Evolutionary conservation across 108 stramenopile genomes (phyloP).

Genomic region (Licmophora abbreviata): DNA sequence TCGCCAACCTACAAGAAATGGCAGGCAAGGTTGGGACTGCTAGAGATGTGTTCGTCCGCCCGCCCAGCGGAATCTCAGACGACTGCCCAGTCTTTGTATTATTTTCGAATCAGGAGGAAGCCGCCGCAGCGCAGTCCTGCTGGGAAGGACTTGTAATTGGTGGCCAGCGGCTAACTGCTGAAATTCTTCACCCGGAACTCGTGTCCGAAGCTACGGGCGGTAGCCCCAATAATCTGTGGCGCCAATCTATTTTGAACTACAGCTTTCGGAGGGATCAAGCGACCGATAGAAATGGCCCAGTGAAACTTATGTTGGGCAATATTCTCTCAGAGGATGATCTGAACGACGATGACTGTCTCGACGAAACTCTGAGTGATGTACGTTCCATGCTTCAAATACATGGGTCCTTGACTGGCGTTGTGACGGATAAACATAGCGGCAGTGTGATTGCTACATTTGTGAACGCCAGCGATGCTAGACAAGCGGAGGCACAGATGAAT

Average conservation of each 20-base stretch:
- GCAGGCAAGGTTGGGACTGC: constrained; percentile 56
- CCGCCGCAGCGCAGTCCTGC: constrained; percentile 50
- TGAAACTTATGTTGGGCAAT: constrained; percentile 49
- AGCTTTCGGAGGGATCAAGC: too few species aligned
- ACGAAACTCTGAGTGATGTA: neutral
- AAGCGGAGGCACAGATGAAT: neutral
- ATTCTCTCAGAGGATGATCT: constrained; percentile 76
- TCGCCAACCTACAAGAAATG: constrained; percentile 46
- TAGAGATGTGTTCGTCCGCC: constrained; percentile 40
- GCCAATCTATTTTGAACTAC: too few species aligned
- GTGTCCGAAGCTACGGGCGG: constrained; percentile 8
- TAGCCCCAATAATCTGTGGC: neutral
- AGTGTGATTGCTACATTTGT: too few species aligned
- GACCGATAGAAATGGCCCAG: too few species aligned
- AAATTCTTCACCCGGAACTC: constrained; percentile 6
- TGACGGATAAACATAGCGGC: too few species aligned
- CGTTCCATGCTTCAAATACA: too few species aligned
- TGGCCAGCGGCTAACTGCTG: constrained; percentile 25
- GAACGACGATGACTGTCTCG: constrained; percentile 24
- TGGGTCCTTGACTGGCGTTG: too few species aligned
- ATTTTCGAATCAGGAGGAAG: constrained; percentile 30
- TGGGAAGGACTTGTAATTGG: constrained; percentile 56
- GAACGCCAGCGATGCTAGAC: too few species aligned
- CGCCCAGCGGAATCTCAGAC: constrained; percentile 7
- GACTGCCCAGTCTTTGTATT: too few species aligned